phyloP scores from a whole-genome alignment of 73 alveolate genomes.

The Uronychia setigera region DNA sequence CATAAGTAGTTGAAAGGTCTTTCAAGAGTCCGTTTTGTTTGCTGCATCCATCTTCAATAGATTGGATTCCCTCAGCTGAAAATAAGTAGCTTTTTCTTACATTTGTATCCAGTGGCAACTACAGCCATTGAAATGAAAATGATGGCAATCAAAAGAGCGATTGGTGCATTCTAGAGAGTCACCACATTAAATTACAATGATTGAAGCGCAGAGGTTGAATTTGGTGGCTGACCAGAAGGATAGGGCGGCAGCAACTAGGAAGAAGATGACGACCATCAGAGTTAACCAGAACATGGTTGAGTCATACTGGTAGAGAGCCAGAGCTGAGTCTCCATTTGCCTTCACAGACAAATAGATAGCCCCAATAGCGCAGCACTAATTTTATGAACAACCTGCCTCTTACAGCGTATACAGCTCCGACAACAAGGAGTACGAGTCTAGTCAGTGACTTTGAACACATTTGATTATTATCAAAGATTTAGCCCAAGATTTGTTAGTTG shows the following conservation, averaged over 20 bases:
- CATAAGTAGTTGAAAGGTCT: background rate
- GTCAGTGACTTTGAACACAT: no score
- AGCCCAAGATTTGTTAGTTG: no score
- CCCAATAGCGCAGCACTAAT: background rate
- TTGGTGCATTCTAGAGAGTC: background rate
- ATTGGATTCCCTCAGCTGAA: background rate
- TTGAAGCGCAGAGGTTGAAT: background rate
- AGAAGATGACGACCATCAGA: background rate
- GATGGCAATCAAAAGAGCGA: background rate
- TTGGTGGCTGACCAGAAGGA: background rate
- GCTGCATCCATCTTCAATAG: background rate
- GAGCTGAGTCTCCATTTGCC: background rate
- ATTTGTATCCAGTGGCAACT: background rate
- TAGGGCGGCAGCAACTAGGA: background rate
- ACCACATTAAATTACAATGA: background rate
- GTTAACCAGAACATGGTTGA: background rate
- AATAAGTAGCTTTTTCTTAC: background rate
- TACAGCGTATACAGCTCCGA: no score
- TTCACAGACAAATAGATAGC: background rate
- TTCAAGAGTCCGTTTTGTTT: background rate
- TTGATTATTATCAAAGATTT: no score
- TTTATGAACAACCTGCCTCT: no score
- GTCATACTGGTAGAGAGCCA: background rate
- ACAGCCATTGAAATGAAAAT: background rate
- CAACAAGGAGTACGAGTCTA: no score